Base-by-base conservation (phyloP, 257 asterid species). In the Solanum chilense region DNA sequence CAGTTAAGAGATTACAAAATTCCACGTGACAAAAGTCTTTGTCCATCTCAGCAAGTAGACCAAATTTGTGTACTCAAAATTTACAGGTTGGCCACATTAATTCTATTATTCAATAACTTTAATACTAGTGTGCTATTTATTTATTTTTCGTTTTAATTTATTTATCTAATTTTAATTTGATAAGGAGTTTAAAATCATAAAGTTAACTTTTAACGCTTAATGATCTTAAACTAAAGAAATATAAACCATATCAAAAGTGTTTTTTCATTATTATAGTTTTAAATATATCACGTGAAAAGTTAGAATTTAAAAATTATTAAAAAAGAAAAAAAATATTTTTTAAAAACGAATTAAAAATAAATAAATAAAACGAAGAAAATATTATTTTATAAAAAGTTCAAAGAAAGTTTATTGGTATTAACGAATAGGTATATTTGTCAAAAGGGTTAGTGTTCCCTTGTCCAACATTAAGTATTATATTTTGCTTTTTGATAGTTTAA, bases 31-130 rank as follows among this genome's bases (percentile, higher is more conserved):
- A 47, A 47, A 78, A 45, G 84, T 80, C 66, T 77, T 0, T 78
- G 41, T 45, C 84, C 84, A 45, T 9, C 84, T 78, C 64, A 78
- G 64, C 64, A 45, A 44, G 62, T 78, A 44, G 64, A 45, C 42
- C 66, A 78, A 78, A 78, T 27, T 2, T 78, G 66, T 27, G 27
- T 27, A 27, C 18, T 23, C 12, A 76, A 47, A 45, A 45, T 78
- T 45, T 44, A 78, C 84, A 78, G 84, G 84, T 27, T 45, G 84
- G 41, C 84, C 66, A 78, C 64, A 47, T 52, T 52, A 18, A 52
- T 47, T 42, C 5, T 42, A 9, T 42, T n/a, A 42, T 77, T 73
- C 47, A 73, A 37, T 60, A 56, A 52, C 62, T 52, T 9, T 52
- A 52, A 16, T 33, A 33, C 5, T 16, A 16, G 62, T 6, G 10